Base-by-base conservation (phyloP, 331 rosid species). In the Acacia concinna region DNA sequence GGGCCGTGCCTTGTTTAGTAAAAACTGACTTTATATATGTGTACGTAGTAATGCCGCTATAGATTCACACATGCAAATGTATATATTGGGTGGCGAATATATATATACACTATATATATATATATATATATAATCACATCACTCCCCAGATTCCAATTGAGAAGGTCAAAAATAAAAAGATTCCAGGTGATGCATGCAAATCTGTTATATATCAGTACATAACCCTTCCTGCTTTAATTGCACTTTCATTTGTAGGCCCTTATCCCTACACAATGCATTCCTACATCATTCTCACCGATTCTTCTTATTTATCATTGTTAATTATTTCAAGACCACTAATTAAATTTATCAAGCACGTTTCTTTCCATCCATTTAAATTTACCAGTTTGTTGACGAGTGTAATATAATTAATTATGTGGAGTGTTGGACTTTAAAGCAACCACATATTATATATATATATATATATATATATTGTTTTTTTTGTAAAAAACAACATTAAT, bases 151-250 rank as follows among this genome's bases (percentile, higher is more conserved):
- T 59, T 57, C 81, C 62, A 82, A n/a, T n/a, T n/a, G n/a, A n/a
- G n/a, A n/a, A n/a, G n/a, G n/a, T n/a, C n/a, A n/a, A n/a, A n/a
- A n/a, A n/a, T n/a, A n/a, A n/a, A 69, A 6, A 7, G 54, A 79
- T 59, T 57, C 81, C 62, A 82, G 60, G 78, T 76, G 85, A 83
- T 67, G 81, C 64, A 72, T 67, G 81, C 64, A 76, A 59, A 41
- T 20, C 59, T 64, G 34, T 51, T n/a, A 5, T 14, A 51, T 64
- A 35, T 38, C n/a, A n/a, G n/a, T n/a, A 27, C 4, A 78, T 23
- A 78, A 20, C 52, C 13, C 51, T 44, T 44, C 17, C 57, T 66
- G 74, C 54, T 68, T 79, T n/a, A n/a, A n/a, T n/a, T 74, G 70
- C 73, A 68, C 28, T 64, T 43, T 38, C 32, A 46, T 68, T 68